A percentile compares a stretch with the other conserved stretches of the same genome.
phyloP scores from a whole-genome alignment of 2,329 filamentous ascomycete species.

The Zasmidium citrigriseum region DNA sequence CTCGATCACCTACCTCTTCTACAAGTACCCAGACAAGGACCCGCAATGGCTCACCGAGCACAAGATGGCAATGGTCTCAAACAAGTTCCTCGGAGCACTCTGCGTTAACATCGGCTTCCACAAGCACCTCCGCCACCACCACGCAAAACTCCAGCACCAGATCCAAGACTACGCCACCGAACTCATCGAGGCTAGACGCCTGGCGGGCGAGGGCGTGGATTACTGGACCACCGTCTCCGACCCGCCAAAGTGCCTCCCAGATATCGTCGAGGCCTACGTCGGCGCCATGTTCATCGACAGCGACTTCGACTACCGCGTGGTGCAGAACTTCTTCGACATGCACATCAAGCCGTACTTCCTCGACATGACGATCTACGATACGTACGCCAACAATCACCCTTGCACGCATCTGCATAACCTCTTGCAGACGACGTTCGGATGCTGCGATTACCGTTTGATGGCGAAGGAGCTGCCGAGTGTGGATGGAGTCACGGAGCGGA shows the following conservation, averaged over 20 bases:
- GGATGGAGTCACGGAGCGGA: constrained; percentile 42
- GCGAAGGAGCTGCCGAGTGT: constrained; percentile 53
- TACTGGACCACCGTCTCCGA: constrained; percentile 68
- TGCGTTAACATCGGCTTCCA: constrained; percentile 79
- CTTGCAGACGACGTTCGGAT: constrained; percentile 66
- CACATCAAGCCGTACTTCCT: constrained; percentile 77
- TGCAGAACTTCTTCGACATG: constrained; percentile 74
- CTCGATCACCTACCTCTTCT: constrained; percentile 80
- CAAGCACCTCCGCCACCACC: constrained; percentile 62
- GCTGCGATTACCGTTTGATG: constrained; percentile 60
- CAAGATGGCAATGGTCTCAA: constrained; percentile 99
- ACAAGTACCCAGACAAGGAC: constrained; percentile 73
- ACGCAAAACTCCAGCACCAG: constrained; percentile 52
- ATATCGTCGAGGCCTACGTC: constrained; percentile 85
- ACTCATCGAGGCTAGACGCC: constrained; percentile 55
- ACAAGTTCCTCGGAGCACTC: constrained; percentile 85
- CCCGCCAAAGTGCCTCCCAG: constrained; percentile 77
- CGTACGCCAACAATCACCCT: constrained; percentile 83
- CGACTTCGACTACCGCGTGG: constrained; percentile 70
- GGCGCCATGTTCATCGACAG: constrained; percentile 92
- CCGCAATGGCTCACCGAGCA: constrained; percentile 98
- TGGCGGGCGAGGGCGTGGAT: constrained; percentile 56
- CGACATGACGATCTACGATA: constrained; percentile 85
- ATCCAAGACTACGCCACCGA: constrained; percentile 59
- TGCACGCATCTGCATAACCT: constrained; percentile 66